Base-by-base conservation (phyloP, 495 filamentous ascomycete species). In the Aspergillus asperescens region DNA sequence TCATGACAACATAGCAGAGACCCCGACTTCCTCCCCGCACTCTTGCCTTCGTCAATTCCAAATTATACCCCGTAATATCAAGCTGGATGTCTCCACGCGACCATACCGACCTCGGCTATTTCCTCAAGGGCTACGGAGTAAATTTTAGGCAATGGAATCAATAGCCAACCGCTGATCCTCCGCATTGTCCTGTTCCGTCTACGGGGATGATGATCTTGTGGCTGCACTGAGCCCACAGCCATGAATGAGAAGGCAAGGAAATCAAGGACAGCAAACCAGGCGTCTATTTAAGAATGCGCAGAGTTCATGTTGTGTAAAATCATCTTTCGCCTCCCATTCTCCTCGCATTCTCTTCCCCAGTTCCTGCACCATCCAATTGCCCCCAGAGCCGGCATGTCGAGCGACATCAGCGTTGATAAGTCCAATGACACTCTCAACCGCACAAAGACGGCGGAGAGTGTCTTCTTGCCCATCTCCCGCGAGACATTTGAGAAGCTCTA, bases 401-500 rank as follows among this genome's bases (percentile, higher is more conserved):
- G 57, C 49, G 25, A 56, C 34, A 42, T 60, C 35, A 20, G 7
- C 15, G 52, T n/a, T 4, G 32, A 35, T n/a, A n/a, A 32, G 43
- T 51, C 47, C 28, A 46, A 35, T 8, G 18, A 31, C 34, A 48
- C 37, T 49, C 66, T 72, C 16, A 63, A 56, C 34, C 64, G 58
- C 37, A 62, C 63, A 19, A 63, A 65, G 32, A 72, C 69, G 1
- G 60, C 67, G 0, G 69, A 70, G 19, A 72, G 66, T 43, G 62
- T 71, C 13, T 46, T 69, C 31, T 61, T 72, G 22, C 66, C 69
- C 12, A 68, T 72, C 20, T 59, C 67, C 1, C 61, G 82, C 13
- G 85, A 87, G 60, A 73, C 82, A 0, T 89, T 89, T 61, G 85
- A 88, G 71, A 88, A 87, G 69, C 73, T 89, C 25, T 88, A 87